Evolutionary conservation across 2,329 filamentous ascomycete genomes (phyloP).

Genomic region (Fusarium ramigenum): DNA sequence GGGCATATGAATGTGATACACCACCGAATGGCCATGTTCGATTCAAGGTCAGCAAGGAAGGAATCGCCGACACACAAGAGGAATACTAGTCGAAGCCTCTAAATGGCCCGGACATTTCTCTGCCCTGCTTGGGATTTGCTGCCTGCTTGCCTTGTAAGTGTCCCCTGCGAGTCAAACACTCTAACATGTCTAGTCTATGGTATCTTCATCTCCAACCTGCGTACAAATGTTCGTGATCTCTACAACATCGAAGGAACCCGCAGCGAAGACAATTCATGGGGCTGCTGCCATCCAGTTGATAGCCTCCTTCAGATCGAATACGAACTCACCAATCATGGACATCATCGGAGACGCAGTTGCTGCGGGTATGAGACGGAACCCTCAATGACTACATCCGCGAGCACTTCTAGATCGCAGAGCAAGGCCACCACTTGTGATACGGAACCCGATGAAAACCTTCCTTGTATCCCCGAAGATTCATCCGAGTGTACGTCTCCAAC

Average conservation of each 20-base stretch:
- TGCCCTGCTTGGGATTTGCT: background rate
- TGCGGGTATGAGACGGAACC: slow-evolving; percentile 32
- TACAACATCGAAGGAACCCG: slow-evolving; percentile 46
- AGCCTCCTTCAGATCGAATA: slow-evolving; percentile 45
- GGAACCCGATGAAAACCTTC: slow-evolving; percentile 6
- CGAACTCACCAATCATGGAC: slow-evolving; percentile 47
- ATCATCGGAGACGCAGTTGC: slow-evolving; percentile 4
- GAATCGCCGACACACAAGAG: background rate
- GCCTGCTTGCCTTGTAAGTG: slow-evolving; percentile 43
- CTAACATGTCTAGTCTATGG: slow-evolving; percentile 44
- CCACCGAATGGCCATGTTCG: background rate
- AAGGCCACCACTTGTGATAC: background rate
- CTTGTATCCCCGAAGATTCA: slow-evolving; percentile 30
- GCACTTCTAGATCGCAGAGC: slow-evolving; percentile 1
- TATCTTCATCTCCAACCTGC: slow-evolving; percentile 42
- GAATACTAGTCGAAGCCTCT: background rate
- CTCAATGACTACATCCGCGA: slow-evolving; percentile 36
- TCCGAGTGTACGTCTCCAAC: slow-evolving; percentile 9
- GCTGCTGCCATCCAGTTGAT: slow-evolving; percentile 43
- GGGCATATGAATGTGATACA: background rate
- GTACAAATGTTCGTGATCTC: slow-evolving; percentile 44
- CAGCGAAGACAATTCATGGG: slow-evolving; percentile 36
- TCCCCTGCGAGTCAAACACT: background rate
- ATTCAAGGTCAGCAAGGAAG: background rate
- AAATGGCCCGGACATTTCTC: background rate